phyloP scores from a whole-genome alignment of 2,329 filamentous ascomycete species.

The Verticillium albo-atrum region DNA sequence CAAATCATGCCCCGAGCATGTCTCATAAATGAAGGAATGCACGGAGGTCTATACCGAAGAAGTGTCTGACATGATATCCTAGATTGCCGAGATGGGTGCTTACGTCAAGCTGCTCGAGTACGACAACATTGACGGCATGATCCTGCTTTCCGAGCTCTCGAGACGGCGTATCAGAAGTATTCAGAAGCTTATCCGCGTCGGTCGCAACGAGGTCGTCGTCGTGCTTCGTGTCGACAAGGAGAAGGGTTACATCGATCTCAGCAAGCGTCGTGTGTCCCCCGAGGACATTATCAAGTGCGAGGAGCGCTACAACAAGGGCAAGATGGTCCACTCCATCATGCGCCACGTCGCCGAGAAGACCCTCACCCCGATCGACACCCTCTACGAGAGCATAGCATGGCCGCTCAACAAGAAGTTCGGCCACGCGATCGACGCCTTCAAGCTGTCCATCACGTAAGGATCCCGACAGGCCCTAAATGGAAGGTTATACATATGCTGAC shows the following conservation, averaged over 20 bases:
- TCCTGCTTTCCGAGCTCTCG: slow-evolving; percentile 93
- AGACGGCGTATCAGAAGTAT: slow-evolving; percentile 97
- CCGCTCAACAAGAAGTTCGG: slow-evolving; percentile 97
- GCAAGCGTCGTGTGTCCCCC: slow-evolving; percentile 94
- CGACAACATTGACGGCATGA: slow-evolving; percentile 99
- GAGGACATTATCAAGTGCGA: slow-evolving; percentile 99
- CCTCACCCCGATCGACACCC: slow-evolving; percentile 83
- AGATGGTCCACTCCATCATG: slow-evolving; percentile 99
- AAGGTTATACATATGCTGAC: not conserved
- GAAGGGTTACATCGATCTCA: slow-evolving; percentile 98
- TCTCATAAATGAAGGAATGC: not conserved
- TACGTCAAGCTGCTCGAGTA: slow-evolving; percentile 99
- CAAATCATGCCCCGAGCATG: not conserved
- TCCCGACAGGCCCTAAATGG: not conserved
- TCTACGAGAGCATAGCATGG: slow-evolving; percentile 95
- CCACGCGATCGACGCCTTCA: slow-evolving; percentile 96
- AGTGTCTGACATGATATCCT: slow-evolving; percentile 13
- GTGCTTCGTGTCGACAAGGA: slow-evolving; percentile 99
- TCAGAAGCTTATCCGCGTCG: slow-evolving; percentile 97
- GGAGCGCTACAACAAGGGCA: slow-evolving; percentile 99
- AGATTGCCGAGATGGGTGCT: slow-evolving; percentile 99
- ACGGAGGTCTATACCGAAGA: not conserved
- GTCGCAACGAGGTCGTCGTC: slow-evolving; percentile 96
- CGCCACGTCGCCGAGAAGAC: slow-evolving; percentile 98
- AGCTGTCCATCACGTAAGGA: slow-evolving; percentile 91